phyloP scores from a whole-genome alignment of 139 green algal genomes.

The Edaphochlamys debaryana region DNA sequence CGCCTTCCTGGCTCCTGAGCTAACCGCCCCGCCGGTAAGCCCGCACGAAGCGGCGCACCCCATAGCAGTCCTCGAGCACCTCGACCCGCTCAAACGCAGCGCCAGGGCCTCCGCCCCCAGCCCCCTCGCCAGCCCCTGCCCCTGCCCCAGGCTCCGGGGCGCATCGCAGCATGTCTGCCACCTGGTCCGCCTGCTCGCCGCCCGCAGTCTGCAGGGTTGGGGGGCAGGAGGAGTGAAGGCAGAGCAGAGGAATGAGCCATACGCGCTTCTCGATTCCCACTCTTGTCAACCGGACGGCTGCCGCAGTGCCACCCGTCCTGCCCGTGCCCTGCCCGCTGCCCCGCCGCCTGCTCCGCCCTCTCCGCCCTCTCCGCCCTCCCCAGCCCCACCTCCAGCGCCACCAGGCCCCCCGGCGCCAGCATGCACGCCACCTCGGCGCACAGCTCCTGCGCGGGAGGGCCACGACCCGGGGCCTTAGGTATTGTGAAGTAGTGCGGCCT shows the following conservation, averaged over 20 bases:
- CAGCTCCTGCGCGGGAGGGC: conserved; percentile 32
- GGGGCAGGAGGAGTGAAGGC: too few species aligned
- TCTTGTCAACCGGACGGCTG: too few species aligned
- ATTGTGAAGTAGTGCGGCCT: too few species aligned
- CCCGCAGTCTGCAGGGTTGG: conserved; percentile 73
- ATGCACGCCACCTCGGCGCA: conserved; percentile 24
- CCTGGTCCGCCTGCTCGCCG: conserved; percentile 63
- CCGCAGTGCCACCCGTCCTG: too few species aligned
- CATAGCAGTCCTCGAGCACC: conserved; percentile 66
- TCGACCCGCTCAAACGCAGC: conserved; percentile 56
- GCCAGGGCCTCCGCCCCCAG: background rate
- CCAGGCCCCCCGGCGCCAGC: conserved; percentile 63
- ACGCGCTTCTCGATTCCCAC: too few species aligned
- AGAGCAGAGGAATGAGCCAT: too few species aligned
- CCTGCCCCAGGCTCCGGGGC: background rate
- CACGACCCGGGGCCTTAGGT: too few species aligned
- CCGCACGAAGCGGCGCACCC: conserved; percentile 76
- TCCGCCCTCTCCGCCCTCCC: too few species aligned
- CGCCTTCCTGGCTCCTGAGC: too few species aligned
- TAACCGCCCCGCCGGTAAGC: conserved; percentile 43
- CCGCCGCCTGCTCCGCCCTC: too few species aligned
- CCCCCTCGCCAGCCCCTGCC: background rate
- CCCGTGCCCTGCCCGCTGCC: too few species aligned
- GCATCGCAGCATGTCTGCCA: conserved; percentile 52
- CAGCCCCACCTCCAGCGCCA: conserved; percentile 71